Evolutionary conservation across 1,284 basidiomycete genomes (phyloP), one percentile per base, ranked within the genome.

Genomic region (Cutaneotrichosporon mucoides): DNA sequence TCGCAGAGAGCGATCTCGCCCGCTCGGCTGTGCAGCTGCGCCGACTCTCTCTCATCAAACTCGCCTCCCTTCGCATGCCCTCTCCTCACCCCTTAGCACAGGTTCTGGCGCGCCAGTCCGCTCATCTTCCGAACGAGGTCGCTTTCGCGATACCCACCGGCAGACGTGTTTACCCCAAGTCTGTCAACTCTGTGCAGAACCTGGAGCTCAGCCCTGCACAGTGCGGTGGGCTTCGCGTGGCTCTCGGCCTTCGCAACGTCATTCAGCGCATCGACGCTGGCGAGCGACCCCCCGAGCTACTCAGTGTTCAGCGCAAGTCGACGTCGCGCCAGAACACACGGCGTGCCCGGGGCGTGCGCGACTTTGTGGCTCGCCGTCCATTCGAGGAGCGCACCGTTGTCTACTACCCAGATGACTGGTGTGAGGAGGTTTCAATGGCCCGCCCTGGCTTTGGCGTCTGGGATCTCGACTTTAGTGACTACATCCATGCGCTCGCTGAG

Each of bases 41-140:
- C 6, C 61, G 69, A 12, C 51, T 68, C 1, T 75, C 73, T 2
- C 61, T 69, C n/a, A 51, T 55, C 55, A 76, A 76, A 59, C 56
- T 76, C 4, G 55, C 53, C 12, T 64, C 71, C 8, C 66, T 76
- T 11, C 68, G 69, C 49, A 63, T 65, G 41, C 72, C 75, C 7
- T 76, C 75, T 8, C 70, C 75, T 8, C 75, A 76, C 59, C 75
- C 75, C 8, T 56, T 76, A 0, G 69, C 72, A 1, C 62, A 69
- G 9, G 49, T 68, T 8, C 67, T 76, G 33, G 50, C 59, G 3
- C 65, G 71, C 33, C 73, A 73, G 54, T 59, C 68, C 52, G 66
- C 60, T 44, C 66, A 68, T 54, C 69, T 76, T 1, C 73, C 73
- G 1, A 67, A 72, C 53, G 75, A 75, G 62, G 68, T 76, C 8